Evolutionary conservation across 805 yeast species (phyloP).

Genomic region (Teunomyces barrocoloradensis): DNA sequence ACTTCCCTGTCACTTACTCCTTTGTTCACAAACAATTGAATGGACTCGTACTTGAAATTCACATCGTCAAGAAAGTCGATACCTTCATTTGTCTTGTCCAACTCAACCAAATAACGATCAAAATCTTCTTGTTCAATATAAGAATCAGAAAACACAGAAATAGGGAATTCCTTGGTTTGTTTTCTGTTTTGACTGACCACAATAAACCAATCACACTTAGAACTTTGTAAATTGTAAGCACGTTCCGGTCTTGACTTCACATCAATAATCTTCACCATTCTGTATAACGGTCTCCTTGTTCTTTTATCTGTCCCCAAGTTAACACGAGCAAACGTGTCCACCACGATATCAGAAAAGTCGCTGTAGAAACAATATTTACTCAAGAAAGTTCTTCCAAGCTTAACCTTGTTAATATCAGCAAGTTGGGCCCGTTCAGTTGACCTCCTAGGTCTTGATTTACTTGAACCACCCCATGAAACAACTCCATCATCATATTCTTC

Average conservation of each 20-base stretch:
- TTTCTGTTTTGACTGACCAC: constrained; percentile 80
- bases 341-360: constrained; percentile 65
- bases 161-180: constrained; percentile 68
- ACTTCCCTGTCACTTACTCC: constrained; percentile 72
- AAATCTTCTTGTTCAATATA: constrained; percentile 71
- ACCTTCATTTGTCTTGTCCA: constrained; percentile 53
- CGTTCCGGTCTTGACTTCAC: constrained; percentile 45
- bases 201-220: constrained; percentile 52
- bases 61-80: constrained; percentile 66
- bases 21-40: constrained; percentile 60
- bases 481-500: constrained; percentile 27
- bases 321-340: constrained; percentile 78
- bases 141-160: constrained; percentile 78
- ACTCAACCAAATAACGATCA: constrained; percentile 60
- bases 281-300: constrained; percentile 63
- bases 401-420: constrained; percentile 66
- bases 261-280: constrained; percentile 79
- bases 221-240: constrained; percentile 42
- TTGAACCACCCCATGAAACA: constrained; percentile 38
- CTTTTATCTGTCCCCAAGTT: constrained; percentile 72
- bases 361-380: constrained; percentile 79
- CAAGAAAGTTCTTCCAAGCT: constrained; percentile 75
- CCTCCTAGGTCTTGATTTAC: constrained; percentile 37
- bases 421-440: constrained; percentile 46
- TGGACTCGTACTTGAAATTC: constrained; percentile 59